Evolutionary conservation across 31 red algal genomes (phyloP), one percentile per base, ranked within the genome.

Genomic region (Odonthalia washingtoniensis): DNA sequence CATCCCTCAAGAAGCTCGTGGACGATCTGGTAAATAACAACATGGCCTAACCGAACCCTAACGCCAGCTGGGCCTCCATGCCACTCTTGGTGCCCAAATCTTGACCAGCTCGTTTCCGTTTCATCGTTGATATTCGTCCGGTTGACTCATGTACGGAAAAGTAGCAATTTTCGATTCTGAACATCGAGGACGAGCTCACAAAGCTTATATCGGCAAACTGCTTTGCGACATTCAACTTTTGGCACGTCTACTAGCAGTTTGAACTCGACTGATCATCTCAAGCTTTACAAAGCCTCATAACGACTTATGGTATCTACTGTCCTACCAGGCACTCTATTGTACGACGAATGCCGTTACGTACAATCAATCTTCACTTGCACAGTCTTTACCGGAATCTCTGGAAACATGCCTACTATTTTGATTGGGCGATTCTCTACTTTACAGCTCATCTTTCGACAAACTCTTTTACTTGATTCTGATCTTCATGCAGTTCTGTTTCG

Each of bases 281-380:
- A n/a, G n/a, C n/a, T n/a, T n/a, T n/a, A n/a, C n/a, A n/a, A n/a
- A n/a, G n/a, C n/a, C n/a, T n/a, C n/a, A n/a, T n/a, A n/a, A n/a
- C n/a, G n/a, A n/a, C n/a, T n/a, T n/a, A n/a, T n/a, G n/a, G n/a
- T n/a, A n/a, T n/a, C n/a, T 40, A 40, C 14, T 46, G 36, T 12
- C 74, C 74, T 12, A 77, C 6, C 27, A 40, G 17, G 31, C 46
- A 46, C 30, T 77, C 5, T 5, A 77, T 17, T 31, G 74, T 16
- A 77, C 74, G 16, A 77, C 74, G 46, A 77, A 77, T 30, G 74
- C 74, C 14, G 39, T 45, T 9, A 77, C 74, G 31, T 33, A 77
- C 30, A 14, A 46, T 40, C 14, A 77, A 45, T 40, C 31, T 17
- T 9, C 74, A 17, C 24, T 77, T 16, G 74, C 74, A 46, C 6